A percentile compares a stretch with the other conserved stretches of the same genome.
Evolutionary conservation across 305 asterid genomes (phyloP).

Genomic region (Rubia occidens): DNA sequence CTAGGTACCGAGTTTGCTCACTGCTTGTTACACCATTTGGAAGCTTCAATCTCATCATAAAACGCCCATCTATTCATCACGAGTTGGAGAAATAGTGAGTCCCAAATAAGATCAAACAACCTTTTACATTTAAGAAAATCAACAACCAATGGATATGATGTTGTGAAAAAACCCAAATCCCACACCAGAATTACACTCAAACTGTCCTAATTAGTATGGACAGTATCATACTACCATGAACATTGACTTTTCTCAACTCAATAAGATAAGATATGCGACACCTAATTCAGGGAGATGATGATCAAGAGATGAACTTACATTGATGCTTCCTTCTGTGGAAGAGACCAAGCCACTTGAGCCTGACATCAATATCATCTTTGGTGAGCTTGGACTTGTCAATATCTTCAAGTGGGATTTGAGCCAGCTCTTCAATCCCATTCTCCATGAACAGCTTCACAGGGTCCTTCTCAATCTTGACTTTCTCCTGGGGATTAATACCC

Average conservation of each 20-base stretch:
- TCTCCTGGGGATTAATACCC: constrained; percentile 80
- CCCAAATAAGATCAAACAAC: neutral
- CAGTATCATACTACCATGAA: too few relatives aligned
- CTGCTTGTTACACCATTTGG: constrained; percentile 93
- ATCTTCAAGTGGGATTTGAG: constrained; percentile 57
- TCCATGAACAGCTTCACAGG: constrained; percentile 86
- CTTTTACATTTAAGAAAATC: neutral
- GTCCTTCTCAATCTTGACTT: constrained; percentile 76
- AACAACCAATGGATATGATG: neutral
- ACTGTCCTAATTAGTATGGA: neutral
- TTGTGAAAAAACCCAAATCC: neutral
- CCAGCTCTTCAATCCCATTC: constrained; percentile 63
- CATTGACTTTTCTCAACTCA: neutral
- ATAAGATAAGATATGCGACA: neutral
- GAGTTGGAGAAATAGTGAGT: constrained; percentile 2
- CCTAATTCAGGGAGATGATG: neutral
- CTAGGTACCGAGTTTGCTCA: constrained; percentile 70
- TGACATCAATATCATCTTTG: constrained; percentile 75
- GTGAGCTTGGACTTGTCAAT: constrained; percentile 55
- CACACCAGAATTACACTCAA: too few relatives aligned
- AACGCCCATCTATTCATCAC: constrained; percentile 61
- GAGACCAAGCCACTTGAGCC: constrained; percentile 97
- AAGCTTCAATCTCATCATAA: constrained; percentile 95
- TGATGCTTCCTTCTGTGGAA: constrained; percentile 89
- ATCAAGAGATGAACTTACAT: constrained; percentile 34